Evolutionary conservation across 2,329 filamentous ascomycete genomes (phyloP).

Genomic region (Pezicula radicicola): DNA sequence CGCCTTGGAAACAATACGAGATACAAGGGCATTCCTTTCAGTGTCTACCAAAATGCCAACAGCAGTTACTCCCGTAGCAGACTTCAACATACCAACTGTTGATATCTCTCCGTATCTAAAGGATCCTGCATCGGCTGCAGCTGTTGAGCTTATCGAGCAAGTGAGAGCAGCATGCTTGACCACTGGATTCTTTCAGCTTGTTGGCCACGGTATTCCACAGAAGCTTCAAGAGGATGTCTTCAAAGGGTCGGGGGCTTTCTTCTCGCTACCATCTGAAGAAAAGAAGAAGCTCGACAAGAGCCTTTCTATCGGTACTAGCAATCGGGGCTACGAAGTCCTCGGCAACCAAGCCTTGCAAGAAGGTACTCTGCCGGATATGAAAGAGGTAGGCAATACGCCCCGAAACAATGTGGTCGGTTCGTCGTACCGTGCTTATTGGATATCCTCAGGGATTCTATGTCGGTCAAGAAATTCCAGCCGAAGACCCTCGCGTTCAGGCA

Average conservation of each 20-base stretch:
- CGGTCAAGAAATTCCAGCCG: constrained; percentile 36
- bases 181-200: constrained; percentile 52
- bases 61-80: background rate
- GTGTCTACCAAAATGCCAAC: background rate
- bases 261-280: constrained; percentile 41
- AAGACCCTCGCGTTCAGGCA: constrained; percentile 31
- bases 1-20: no score
- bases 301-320: constrained; percentile 32
- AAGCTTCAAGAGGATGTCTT: constrained; percentile 37
- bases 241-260: constrained; percentile 39
- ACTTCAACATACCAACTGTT: constrained; percentile 14
- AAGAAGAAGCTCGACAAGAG: constrained; percentile 39
- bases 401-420: background rate
- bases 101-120: constrained; percentile 17
- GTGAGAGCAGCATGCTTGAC: constrained; percentile 39
- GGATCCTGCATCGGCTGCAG: constrained; percentile 10
- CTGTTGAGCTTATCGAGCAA: constrained; percentile 27
- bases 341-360: constrained; percentile 42
- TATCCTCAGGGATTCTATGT: constrained; percentile 32
- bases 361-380: constrained; percentile 41
- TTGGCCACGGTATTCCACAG: constrained; percentile 40
- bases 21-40: no score
- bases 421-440: background rate
- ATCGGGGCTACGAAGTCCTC: constrained; percentile 48
- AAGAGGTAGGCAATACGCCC: constrained; percentile 29